phyloP scores from a whole-genome alignment of 257 asterid species.

The Fraxinus pennsylvanica region DNA sequence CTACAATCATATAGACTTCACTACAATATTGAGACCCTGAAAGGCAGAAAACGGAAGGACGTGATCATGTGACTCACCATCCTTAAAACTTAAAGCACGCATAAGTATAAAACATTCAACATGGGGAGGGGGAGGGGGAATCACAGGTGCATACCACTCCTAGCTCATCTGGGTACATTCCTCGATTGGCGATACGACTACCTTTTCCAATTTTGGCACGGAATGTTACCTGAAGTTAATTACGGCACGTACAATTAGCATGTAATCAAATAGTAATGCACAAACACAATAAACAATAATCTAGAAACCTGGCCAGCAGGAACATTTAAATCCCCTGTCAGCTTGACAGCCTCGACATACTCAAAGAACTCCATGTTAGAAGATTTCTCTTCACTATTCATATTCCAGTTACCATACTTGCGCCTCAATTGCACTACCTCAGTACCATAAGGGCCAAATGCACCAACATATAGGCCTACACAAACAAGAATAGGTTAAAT shows the following conservation, averaged over 20 bases:
- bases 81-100: not conserved
- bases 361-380: constrained; percentile 86
- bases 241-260: constrained; percentile 8
- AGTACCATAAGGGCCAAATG: constrained; percentile 96
- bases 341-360: constrained; percentile 95
- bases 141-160: constrained; percentile 70
- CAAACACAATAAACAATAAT: constrained; percentile 17
- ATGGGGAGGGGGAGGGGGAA: not conserved
- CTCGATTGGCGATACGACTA: constrained; percentile 60
- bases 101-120: not conserved
- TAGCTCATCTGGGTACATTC: constrained; percentile 78
- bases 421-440: constrained; percentile 92
- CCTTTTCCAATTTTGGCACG: constrained; percentile 87
- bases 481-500: constrained; percentile 22
- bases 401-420: constrained; percentile 87
- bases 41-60: not conserved
- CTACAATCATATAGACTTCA: not conserved
- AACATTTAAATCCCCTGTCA: constrained; percentile 94
- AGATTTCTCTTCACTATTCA: constrained; percentile 48
- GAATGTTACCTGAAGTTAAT: constrained; percentile 71
- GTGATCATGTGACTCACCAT: not conserved
- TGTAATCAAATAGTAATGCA: constrained; percentile 8
- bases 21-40: not conserved
- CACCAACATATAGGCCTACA: constrained; percentile 91
- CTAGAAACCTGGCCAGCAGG: constrained; percentile 87